A percentile compares a stretch with the other conserved stretches of the same genome.
These are phyloP conservation scores for Moesziomyces antarcticus DNA, from an alignment of 1,284 basidiomycete genomes.

Conservation along the genomic window DNA sequence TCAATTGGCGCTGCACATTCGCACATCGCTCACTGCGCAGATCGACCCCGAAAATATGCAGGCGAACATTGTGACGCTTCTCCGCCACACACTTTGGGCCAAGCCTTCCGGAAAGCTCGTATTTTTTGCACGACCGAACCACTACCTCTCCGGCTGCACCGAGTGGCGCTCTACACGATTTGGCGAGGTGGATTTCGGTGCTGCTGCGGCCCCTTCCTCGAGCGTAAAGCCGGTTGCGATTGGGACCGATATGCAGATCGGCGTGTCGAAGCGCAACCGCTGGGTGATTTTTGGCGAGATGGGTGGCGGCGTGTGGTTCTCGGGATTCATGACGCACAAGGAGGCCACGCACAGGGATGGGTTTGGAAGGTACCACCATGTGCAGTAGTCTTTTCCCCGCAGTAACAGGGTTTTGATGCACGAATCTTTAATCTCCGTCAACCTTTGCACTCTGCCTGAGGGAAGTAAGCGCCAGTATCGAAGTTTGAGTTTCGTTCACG, in stretches of 20 bases:
- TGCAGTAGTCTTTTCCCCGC: background rate
- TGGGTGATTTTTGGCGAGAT: slow-evolving; percentile 27
- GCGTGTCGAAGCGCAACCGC: slow-evolving; percentile 14
- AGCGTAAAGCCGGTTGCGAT: slow-evolving; percentile 16
- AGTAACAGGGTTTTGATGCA: too few species aligned
- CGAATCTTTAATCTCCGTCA: too few species aligned
- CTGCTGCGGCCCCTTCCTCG: background rate
- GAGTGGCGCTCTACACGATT: slow-evolving; percentile 25
- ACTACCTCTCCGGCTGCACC: slow-evolving; percentile 21
- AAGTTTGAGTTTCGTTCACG: too few species aligned
- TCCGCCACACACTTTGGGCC: slow-evolving; percentile 10
- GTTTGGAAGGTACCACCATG: slow-evolving; percentile 18
- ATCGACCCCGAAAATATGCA: slow-evolving; percentile 16
- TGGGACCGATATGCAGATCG: slow-evolving; percentile 21
- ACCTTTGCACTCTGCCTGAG: too few species aligned
- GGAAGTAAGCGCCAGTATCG: too few species aligned
- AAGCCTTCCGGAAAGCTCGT: slow-evolving; percentile 14
- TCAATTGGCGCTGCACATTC: slow-evolving; percentile 20
- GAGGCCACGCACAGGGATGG: slow-evolving; percentile 10
- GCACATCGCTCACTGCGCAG: slow-evolving; percentile 10
- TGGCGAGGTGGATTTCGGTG: slow-evolving; percentile 12
- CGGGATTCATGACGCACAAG: slow-evolving; percentile 15
- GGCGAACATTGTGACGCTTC: slow-evolving; percentile 2
- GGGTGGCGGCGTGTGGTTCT: slow-evolving; percentile 20
- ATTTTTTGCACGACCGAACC: slow-evolving; percentile 11